Evolutionary conservation across 2,329 filamentous ascomycete genomes (phyloP).

Genomic region (Hirsutella rhossiliensis): DNA sequence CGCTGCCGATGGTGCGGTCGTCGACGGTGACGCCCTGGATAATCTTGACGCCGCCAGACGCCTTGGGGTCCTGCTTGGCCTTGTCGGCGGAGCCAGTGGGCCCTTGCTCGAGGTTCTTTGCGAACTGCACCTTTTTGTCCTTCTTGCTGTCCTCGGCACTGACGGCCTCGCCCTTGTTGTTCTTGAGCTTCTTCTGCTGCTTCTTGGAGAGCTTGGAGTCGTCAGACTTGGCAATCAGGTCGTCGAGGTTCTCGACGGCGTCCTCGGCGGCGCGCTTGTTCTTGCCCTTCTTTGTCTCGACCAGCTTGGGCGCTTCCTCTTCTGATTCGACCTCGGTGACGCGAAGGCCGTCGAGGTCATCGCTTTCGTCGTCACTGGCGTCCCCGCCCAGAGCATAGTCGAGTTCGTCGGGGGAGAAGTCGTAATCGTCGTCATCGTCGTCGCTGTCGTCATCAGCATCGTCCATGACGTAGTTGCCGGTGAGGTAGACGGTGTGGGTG

Average conservation of each 20-base stretch:
- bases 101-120: conserved; percentile 96
- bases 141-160: conserved; percentile 47
- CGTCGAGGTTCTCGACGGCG: conserved; percentile 56
- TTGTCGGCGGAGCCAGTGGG: conserved; percentile 59
- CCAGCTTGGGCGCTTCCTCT: conserved; percentile 55
- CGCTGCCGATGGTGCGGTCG: conserved; percentile 84
- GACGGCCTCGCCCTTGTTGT: conserved; percentile 88
- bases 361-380: conserved; percentile 60
- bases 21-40: conserved; percentile 87
- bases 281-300: conserved; percentile 59
- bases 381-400: conserved; percentile 61
- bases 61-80: conserved; percentile 26
- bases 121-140: conserved; percentile 94
- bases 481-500: conserved; percentile 82
- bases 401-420: conserved; percentile 70
- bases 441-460: conserved; percentile 52
- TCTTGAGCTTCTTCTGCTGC: conserved; percentile 96
- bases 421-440: conserved; percentile 64
- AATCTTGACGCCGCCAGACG: conserved; percentile 57
- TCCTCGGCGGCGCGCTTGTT: conserved; percentile 87
- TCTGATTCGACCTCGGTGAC: conserved; percentile 75
- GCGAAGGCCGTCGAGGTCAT: conserved; percentile 69
- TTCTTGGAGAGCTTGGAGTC: conserved; percentile 84
- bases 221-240: conserved; percentile 66
- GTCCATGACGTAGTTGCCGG: conserved; percentile 87